Conservation (phyloP, 805 yeast genomes). For the Metschnikowia noctiluminum region DNA sequence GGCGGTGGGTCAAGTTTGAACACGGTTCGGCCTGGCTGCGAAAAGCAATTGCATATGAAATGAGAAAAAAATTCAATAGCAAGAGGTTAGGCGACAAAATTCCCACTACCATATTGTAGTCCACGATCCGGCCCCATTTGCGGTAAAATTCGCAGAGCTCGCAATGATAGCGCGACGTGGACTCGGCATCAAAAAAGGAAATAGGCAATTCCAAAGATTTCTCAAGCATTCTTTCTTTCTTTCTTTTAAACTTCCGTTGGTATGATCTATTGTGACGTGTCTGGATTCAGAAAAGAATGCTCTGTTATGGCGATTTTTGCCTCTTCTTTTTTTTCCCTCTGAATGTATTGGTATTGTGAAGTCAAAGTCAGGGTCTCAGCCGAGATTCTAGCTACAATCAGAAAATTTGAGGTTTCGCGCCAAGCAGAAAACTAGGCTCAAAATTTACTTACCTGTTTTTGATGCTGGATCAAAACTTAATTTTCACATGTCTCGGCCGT, state of each 20-base stretch:
- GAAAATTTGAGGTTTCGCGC: not conserved
- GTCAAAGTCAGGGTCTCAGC: too few species aligned
- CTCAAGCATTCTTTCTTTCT: not conserved
- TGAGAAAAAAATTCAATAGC: constrained; percentile 6
- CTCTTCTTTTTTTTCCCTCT: too few species aligned
- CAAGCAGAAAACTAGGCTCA: not conserved
- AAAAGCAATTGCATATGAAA: constrained; percentile 4
- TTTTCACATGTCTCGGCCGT: not conserved
- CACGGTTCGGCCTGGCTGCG: constrained; percentile 8
- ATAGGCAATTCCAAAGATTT: constrained; percentile 9
- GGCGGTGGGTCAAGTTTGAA: constrained; percentile 8
- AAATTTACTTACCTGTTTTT: not conserved
- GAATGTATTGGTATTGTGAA: too few species aligned
- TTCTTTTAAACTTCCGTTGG: too few species aligned
- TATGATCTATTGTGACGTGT: not conserved
- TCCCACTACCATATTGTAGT: constrained; percentile 14
- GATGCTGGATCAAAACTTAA: not conserved
- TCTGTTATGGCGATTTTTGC: too few species aligned
- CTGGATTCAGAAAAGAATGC: not conserved
- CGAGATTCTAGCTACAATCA: too few species aligned
- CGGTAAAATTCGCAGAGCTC: constrained; percentile 9
- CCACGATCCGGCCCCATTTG: constrained; percentile 10
- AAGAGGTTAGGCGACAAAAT: constrained; percentile 12
- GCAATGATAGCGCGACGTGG: constrained; percentile 9
- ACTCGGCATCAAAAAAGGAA: constrained; percentile 8